Percentiles rank a stretch among this genome's conserved stretches.
Evolutionary conservation across 2,329 filamentous ascomycete genomes (phyloP).

Genomic region (Penicillium janthinellum): DNA sequence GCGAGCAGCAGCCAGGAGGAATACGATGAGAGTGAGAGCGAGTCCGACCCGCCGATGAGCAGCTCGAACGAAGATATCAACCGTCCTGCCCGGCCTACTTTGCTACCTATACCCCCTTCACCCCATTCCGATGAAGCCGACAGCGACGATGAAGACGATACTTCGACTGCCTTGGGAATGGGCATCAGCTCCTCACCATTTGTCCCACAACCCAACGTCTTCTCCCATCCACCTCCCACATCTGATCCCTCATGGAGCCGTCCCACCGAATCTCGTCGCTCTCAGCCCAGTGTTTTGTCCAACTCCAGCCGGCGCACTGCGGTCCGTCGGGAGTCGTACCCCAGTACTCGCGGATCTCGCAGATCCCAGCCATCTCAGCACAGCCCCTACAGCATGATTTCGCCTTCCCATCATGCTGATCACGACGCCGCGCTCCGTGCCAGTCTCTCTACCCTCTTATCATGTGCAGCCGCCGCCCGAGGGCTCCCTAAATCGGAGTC

Average conservation of each 20-base stretch:
- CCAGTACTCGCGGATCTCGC: conserved; percentile 37
- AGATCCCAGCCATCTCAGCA: conserved; percentile 49
- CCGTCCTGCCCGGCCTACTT: conserved; percentile 26
- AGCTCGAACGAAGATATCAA: conserved; percentile 63
- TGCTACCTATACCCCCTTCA: conserved; percentile 25
- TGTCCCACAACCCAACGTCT: conserved; percentile 87
- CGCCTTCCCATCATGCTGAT: conserved; percentile 76
- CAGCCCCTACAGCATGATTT: conserved; percentile 67
- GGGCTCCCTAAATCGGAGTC: conserved; percentile 67
- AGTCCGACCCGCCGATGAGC: conserved; percentile 72
- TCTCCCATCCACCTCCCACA: conserved; percentile 74
- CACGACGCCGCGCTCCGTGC: conserved; percentile 92
- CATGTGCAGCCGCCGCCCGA: conserved; percentile 88
- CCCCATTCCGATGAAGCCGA: conserved; percentile 35
- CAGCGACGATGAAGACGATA: conserved; percentile 69
- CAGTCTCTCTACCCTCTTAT: conserved; percentile 90
- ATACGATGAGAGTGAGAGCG: conserved; percentile 90
- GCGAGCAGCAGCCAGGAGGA: conserved; percentile 83
- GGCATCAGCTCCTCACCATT: conserved; percentile 61
- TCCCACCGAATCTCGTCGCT: conserved; percentile 51
- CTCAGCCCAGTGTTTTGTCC: conserved; percentile 50
- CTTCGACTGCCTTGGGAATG: conserved; percentile 77
- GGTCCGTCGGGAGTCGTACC: conserved; percentile 43
- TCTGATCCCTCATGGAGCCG: conserved; percentile 44
- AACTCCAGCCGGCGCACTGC: conserved; percentile 37